Base-by-base conservation (phyloP, 208 protist species). In the Borovskyia barvae region DNA sequence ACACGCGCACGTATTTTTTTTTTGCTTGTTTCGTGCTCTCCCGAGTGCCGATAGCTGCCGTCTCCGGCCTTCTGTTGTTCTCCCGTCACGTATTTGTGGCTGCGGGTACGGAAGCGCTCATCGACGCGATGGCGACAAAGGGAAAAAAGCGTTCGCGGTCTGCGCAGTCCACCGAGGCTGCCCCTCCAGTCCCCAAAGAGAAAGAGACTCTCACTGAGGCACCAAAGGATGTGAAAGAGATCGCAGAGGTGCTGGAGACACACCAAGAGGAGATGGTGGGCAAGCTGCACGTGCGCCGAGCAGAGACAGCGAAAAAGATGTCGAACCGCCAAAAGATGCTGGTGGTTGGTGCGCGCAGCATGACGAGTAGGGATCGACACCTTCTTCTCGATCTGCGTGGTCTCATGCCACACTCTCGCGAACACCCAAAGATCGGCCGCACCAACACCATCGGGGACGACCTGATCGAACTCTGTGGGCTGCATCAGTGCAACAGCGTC, bases 291-390 rank as follows among this genome's bases (percentile, higher is more conserved):
- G 57, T 77, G 56, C 45, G 61, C 26, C 82, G 80, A 32, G 73
- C 75, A 22, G 76, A 78, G 35, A 85, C 86, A 9, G 75, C 83
- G 22, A 88, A 90, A 62, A 72, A 78, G 59, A 93, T 90, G 84
- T 92, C 85, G 22, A 97, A 96, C 63, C 94, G 95, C 22, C 92
- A 97, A 62, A 97, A 97, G 74, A 96, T 95, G 51, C 68, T 98
- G 2, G 77, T 98, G 47, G 61, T 98, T 2, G 83, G 87, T 20
- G 90, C 90, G 4, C 78, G 96, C 42, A 96, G 87, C 46, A 96
- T 98, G 49, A 80, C 68, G n/a, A 75, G 76, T 50, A 87, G 92
- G 51, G 80, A 97, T 49, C 85, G 97, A 36, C 97, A 99, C 69
- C 80, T 99, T 1, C 75, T 99, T 46, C 58, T 69, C 1, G 97